A percentile compares a stretch with the other conserved stretches of the same genome.
Conservation (phyloP, 371 early-diverging fungal species). For the Choanephora cucurbitarum region DNA sequence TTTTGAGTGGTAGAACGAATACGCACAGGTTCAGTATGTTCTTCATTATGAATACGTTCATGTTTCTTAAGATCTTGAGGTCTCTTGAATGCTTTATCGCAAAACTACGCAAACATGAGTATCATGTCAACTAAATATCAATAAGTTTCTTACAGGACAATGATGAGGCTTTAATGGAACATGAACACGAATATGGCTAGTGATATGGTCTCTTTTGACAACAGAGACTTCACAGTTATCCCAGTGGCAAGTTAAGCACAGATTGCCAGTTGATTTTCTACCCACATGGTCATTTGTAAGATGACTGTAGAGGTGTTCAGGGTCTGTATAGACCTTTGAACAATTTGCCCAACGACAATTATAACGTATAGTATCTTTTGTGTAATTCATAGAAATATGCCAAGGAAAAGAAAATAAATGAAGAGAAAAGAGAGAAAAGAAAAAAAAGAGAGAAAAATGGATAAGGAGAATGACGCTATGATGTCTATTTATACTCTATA, state of each 20-base stretch:
- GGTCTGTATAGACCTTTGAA: slow-evolving; percentile 61
- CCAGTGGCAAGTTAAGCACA: slow-evolving; percentile 90
- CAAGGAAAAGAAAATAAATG: background rate
- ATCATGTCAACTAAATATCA: background rate
- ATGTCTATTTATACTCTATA: background rate
- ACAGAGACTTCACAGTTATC: slow-evolving; percentile 76
- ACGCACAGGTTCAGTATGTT: slow-evolving; percentile 18
- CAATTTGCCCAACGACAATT: slow-evolving; percentile 59
- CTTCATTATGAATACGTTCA: slow-evolving; percentile 75
- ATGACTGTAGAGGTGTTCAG: slow-evolving; percentile 83
- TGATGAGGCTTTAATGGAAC: slow-evolving; percentile 86
- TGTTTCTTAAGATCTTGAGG: slow-evolving; percentile 93
- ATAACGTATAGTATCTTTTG: background rate
- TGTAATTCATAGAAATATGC: background rate
- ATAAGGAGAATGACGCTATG: background rate
- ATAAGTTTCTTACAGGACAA: slow-evolving; percentile 58
- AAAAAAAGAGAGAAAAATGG: background rate
- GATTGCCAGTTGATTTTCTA: slow-evolving; percentile 82
- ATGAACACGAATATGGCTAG: slow-evolving; percentile 90
- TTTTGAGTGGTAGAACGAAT: background rate
- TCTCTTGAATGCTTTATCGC: slow-evolving; percentile 83
- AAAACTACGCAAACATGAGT: slow-evolving; percentile 45
- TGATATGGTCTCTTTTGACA: slow-evolving; percentile 92
- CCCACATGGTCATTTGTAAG: slow-evolving; percentile 89
- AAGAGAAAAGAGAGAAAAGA: background rate